A percentile compares a stretch with the other conserved stretches of the same genome.
These are phyloP conservation scores for Irpex sp. DNA, from an alignment of 1,284 basidiomycete genomes.

Conservation along the genomic window DNA sequence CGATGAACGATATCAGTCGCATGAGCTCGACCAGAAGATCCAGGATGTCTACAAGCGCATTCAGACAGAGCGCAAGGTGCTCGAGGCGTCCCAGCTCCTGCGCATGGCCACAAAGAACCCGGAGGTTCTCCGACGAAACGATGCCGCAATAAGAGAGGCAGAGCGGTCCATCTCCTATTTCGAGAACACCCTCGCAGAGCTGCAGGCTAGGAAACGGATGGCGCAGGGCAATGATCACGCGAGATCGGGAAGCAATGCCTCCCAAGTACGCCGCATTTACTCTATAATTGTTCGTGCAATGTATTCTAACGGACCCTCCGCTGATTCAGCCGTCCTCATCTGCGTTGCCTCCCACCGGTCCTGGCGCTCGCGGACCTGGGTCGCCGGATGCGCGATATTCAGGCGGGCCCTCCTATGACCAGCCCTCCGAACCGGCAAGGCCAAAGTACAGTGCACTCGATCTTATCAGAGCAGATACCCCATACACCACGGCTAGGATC, in stretches of 20 bases:
- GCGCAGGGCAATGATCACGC: slow-evolving; percentile 52
- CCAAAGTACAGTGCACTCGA: slow-evolving; percentile 80
- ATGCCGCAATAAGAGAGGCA: slow-evolving; percentile 87
- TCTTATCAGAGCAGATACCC: slow-evolving; percentile 96
- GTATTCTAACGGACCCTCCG: slow-evolving; percentile 40
- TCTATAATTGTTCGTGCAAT: slow-evolving; percentile 27
- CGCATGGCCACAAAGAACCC: slow-evolving; percentile 83
- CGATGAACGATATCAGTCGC: slow-evolving; percentile 27
- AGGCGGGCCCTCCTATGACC: slow-evolving; percentile 34
- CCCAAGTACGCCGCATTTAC: slow-evolving; percentile 19
- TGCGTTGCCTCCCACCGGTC: slow-evolving; percentile 36
- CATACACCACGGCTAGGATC: slow-evolving; percentile 95
- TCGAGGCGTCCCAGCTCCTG: slow-evolving; percentile 81
- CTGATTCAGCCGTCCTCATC: slow-evolving; percentile 21
- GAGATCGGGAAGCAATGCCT: slow-evolving; percentile 36
- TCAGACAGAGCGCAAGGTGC: slow-evolving; percentile 88
- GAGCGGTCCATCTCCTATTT: slow-evolving; percentile 87
- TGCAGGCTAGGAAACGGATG: slow-evolving; percentile 74
- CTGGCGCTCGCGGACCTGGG: slow-evolving; percentile 32
- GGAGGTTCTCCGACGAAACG: slow-evolving; percentile 79
- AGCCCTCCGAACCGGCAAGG: slow-evolving; percentile 38
- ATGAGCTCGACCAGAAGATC: slow-evolving; percentile 87
- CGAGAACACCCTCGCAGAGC: slow-evolving; percentile 80
- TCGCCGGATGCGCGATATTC: slow-evolving; percentile 38
- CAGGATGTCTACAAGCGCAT: slow-evolving; percentile 89